Evolutionary conservation across 257 asterid genomes (phyloP).

Genomic region (Petunia secreta): DNA sequence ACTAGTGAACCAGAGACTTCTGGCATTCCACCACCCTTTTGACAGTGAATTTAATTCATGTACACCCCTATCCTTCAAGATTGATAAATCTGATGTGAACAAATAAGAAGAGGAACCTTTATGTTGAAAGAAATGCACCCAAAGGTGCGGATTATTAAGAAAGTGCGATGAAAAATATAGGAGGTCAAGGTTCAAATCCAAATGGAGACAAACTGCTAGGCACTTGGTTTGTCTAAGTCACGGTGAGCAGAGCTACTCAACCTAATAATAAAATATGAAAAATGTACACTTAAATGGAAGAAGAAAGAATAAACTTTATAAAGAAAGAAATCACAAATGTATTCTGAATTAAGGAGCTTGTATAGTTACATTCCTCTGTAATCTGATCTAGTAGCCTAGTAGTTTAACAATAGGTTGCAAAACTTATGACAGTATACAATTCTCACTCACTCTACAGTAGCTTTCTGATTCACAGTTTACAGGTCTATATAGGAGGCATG

Average conservation of each 20-base stretch:
- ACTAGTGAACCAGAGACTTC: too few species aligned
- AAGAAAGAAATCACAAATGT: neutral
- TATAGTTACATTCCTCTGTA: neutral
- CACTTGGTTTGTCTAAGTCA: neutral
- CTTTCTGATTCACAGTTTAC: conserved; percentile 33
- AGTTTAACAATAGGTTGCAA: neutral
- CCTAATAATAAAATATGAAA: neutral
- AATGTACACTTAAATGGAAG: neutral
- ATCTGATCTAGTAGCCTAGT: neutral
- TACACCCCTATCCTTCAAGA: too few species aligned
- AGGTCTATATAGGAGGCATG: conserved; percentile 87
- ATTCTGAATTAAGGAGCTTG: neutral
- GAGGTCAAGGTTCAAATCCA: too few species aligned
- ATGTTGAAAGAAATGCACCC: too few species aligned
- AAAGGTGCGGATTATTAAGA: too few species aligned
- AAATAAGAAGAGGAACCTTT: too few species aligned
- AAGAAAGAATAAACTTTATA: neutral
- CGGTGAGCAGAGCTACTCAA: neutral
- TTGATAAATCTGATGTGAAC: too few species aligned
- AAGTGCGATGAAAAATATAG: too few species aligned
- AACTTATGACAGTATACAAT: neutral
- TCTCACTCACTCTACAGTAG: neutral
- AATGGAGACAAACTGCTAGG: neutral
- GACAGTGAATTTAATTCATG: too few species aligned
- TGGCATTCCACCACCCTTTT: too few species aligned